Base-by-base conservation (phyloP, 176 grass and related monocot species). In the Eleusine indica region DNA sequence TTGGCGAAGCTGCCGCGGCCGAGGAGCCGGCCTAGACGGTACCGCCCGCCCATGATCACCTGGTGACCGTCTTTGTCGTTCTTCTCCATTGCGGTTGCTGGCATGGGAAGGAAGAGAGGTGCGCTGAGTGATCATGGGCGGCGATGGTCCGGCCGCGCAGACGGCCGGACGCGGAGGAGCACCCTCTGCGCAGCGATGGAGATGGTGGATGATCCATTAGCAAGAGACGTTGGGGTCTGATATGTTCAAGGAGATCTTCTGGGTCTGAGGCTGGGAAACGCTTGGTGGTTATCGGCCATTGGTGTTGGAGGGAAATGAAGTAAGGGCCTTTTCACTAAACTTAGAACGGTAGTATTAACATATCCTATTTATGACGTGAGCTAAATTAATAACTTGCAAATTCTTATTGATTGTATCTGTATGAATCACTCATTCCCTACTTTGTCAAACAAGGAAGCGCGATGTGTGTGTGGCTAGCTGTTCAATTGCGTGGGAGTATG, bases 1-100 rank as follows among this genome's bases (percentile, higher is more conserved):
- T 98, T 98, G 35, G 89, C 95, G 22, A 98, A 98, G 76, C 39
- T 91, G 54, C 95, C 92, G 11, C 84, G 73, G 12, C 95, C 95
- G 1, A 97, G 92, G 56, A 93, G 79, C 7, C 49, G 73, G 4
- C 90, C 95, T 14, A 95, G 80, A 43, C 77, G 91, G 87, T 94
- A 98, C 2, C 85, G 60, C 22, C 60, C 75, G 30, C 95, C 95
- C 43, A 98, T 86, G 88, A 89, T 82, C 71, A 85, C 54, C 73
- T 56, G 78, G 3, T 46, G 78, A 7, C 66, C 78, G 51, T 85
- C 72, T 70, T 57, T 66, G 14, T 47, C 44, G 0, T 39, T 82
- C 66, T 76, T 77, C 78, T 85, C 77, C 88, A 82, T 86, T 43
- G 54, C 80, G 73, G 44, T 74, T 35, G 32, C 32, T 32, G 32